A percentile compares a stretch with the other conserved stretches of the same genome.
Evolutionary conservation across 371 early-diverging fungal species (phyloP).

Genomic region (Rhizopus stolonifer): DNA sequence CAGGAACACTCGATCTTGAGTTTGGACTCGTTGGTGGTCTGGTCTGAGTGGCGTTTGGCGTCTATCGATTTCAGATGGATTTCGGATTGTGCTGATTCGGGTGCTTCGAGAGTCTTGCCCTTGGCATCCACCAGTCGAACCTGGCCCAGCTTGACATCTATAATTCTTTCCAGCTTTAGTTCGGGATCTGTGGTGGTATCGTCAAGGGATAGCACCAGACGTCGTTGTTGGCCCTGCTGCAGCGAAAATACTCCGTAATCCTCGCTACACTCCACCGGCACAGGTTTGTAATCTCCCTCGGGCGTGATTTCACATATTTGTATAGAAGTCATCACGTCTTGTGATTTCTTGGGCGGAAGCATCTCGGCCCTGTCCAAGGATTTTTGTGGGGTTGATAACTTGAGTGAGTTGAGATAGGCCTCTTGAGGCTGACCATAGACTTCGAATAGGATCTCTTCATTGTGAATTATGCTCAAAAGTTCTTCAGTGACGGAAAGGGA

Average conservation of each 20-base stretch:
- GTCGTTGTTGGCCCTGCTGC: constrained; percentile 80
- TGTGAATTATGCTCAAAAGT: constrained; percentile 44
- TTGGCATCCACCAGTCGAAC: constrained; percentile 69
- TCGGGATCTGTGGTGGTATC: constrained; percentile 52
- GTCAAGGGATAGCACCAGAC: constrained; percentile 57
- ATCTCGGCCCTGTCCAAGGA: no score
- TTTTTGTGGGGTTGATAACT: not conserved
- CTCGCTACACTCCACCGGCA: constrained; percentile 24
- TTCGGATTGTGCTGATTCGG: constrained; percentile 34
- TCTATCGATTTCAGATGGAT: constrained; percentile 45
- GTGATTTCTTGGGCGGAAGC: constrained; percentile 14
- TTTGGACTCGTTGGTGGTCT: constrained; percentile 29
- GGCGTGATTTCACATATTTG: constrained; percentile 63
- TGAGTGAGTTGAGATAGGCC: not conserved
- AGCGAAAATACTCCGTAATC: constrained; percentile 47
- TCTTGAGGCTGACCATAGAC: constrained; percentile 59
- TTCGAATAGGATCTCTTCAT: constrained; percentile 55
- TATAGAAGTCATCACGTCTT: constrained; percentile 59
- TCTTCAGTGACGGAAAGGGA: constrained; percentile 50
- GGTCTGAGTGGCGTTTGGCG: constrained; percentile 6
- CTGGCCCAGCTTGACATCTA: constrained; percentile 51
- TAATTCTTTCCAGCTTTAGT: constrained; percentile 62
- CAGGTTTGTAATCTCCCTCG: constrained; percentile 71
- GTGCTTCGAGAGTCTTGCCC: constrained; percentile 53
- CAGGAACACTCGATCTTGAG: constrained; percentile 64